Evolutionary conservation across 495 filamentous ascomycete genomes (phyloP).

Genomic region (Penicillium canescens): DNA sequence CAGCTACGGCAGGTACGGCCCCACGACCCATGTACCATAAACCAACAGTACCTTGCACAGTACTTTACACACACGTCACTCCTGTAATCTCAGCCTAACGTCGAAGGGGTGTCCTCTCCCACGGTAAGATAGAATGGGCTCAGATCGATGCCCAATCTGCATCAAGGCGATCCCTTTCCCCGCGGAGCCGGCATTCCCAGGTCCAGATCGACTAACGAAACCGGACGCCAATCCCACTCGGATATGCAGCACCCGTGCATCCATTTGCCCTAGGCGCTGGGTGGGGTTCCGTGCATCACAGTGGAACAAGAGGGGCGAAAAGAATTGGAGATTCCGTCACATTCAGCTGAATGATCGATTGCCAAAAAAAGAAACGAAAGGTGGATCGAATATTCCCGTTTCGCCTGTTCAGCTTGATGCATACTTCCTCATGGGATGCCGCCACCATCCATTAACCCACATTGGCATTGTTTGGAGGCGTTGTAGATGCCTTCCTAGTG

Average conservation of each 20-base stretch:
- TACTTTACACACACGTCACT: not conserved
- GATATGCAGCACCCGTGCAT: not conserved
- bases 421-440: slow-evolving; percentile 1
- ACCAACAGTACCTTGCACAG: no score
- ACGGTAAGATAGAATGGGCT: not conserved
- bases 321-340: slow-evolving; percentile 1
- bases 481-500: not conserved
- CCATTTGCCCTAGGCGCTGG: not conserved
- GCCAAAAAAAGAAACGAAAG: not conserved
- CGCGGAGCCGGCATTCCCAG: not conserved
- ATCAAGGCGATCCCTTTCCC: not conserved
- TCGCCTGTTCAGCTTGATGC: not conserved
- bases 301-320: not conserved
- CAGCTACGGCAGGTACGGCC: not conserved
- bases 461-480: not conserved
- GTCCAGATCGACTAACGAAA: slow-evolving; percentile 6
- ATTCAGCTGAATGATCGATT: slow-evolving; percentile 24
- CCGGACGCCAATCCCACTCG: not conserved
- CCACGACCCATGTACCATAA: no score
- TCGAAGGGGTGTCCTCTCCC: not conserved
- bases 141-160: slow-evolving; percentile 3
- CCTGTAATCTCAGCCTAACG: slow-evolving; percentile 13
- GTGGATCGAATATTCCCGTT: not conserved
- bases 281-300: not conserved
- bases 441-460: slow-evolving; percentile 3